Conservation (phyloP, 2,329 filamentous ascomycete species). For the Aspergillus quadrilineatus region DNA sequence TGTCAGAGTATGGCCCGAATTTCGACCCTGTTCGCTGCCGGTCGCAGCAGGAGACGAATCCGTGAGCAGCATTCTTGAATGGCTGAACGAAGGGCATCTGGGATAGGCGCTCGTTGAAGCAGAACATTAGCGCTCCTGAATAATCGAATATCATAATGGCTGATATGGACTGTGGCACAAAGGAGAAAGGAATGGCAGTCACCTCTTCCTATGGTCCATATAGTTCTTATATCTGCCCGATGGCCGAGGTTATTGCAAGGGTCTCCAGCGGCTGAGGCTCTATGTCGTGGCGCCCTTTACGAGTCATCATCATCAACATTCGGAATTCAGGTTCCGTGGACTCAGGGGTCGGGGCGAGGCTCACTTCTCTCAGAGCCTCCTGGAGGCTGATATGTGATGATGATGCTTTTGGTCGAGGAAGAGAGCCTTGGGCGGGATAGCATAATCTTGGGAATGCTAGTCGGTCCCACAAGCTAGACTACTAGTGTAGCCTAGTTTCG, state of each 20-base stretch:
- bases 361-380: neutral
- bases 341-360: neutral
- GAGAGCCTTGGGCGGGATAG: neutral
- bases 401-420: neutral
- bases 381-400: neutral
- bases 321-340: neutral
- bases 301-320: neutral
- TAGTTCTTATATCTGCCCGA: neutral
- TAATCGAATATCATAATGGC: neutral
- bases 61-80: neutral
- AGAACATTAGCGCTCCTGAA: neutral
- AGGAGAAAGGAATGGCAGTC: neutral
- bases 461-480: no score
- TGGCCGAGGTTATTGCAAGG: neutral
- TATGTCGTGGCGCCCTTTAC: neutral
- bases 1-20: neutral
- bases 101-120: neutral
- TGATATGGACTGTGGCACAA: neutral
- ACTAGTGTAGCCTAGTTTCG: neutral
- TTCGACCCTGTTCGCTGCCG: neutral
- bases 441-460: neutral
- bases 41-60: constrained; percentile 1
- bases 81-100: neutral
- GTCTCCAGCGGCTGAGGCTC: neutral
- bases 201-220: neutral